Evolutionary conservation across 192 early-diverging fungal genomes (phyloP).

Genomic region (Coemansia aciculifera): DNA sequence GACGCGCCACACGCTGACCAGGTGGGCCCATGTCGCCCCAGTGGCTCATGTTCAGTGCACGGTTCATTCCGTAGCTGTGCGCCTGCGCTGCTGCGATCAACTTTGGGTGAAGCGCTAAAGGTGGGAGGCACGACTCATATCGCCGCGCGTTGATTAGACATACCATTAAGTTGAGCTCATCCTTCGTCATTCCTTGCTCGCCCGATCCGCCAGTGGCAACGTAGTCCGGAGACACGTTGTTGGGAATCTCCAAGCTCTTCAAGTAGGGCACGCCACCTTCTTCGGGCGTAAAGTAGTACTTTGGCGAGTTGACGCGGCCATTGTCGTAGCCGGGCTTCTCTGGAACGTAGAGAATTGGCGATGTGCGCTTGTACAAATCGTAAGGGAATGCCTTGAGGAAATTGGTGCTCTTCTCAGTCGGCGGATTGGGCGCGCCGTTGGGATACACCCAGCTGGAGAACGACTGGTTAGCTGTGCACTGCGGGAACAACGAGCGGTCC

Average conservation of each 20-base stretch:
- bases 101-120: conserved; percentile 33
- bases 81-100: conserved; percentile 43
- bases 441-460: conserved; percentile 48
- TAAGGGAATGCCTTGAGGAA: conserved; percentile 24
- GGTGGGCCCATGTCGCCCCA: conserved; percentile 18
- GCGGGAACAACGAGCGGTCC: conserved; percentile 18
- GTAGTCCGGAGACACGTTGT: conserved; percentile 28
- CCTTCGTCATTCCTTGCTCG: conserved; percentile 33
- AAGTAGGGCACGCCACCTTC: conserved; percentile 38
- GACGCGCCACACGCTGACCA: conserved; percentile 26
- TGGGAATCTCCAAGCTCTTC: conserved; percentile 11
- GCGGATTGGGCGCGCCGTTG: conserved; percentile 6
- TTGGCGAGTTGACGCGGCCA: conserved; percentile 19
- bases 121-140: conserved; percentile 36
- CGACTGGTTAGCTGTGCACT: conserved; percentile 45
- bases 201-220: conserved; percentile 26
- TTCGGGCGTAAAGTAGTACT: conserved; percentile 36
- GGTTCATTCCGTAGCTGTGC: conserved; percentile 54
- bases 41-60: conserved; percentile 44
- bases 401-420: conserved; percentile 4
- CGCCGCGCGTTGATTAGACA: conserved; percentile 49
- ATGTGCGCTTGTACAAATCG: conserved; percentile 6
- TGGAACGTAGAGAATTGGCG: neutral
- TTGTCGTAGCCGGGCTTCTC: conserved; percentile 12
- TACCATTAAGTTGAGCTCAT: conserved; percentile 43